A percentile compares a stretch with the other conserved stretches of the same genome.
phyloP scores from a whole-genome alignment of 2,329 filamentous ascomycete genomes.

The Pseudodiploospora longispora region DNA sequence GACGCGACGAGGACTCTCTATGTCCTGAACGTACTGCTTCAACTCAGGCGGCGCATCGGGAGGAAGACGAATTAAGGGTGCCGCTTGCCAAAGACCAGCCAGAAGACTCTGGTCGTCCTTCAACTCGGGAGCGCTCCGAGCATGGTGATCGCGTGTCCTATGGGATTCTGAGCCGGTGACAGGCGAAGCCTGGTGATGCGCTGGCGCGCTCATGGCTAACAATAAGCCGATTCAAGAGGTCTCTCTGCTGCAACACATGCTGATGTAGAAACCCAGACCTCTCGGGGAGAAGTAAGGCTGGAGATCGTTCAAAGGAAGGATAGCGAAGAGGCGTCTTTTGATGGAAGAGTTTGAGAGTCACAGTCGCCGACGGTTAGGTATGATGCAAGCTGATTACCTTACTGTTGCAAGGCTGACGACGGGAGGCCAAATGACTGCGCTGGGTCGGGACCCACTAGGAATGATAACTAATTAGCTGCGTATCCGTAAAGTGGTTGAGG shows the following conservation, averaged over 20 bases:
- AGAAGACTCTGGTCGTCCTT: slow-evolving; percentile 39
- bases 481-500: too few species aligned
- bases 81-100: slow-evolving; percentile 53
- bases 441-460: too few species aligned
- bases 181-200: slow-evolving; percentile 7
- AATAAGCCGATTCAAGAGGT: slow-evolving; percentile 5
- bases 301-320: too few species aligned
- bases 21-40: slow-evolving; percentile 44
- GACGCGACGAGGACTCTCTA: slow-evolving; percentile 53
- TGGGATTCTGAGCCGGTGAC: slow-evolving; percentile 8
- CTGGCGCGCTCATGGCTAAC: slow-evolving; percentile 13
- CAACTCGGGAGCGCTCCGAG: slow-evolving; percentile 13
- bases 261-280: neutral
- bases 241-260: slow-evolving; percentile 5
- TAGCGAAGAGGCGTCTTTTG: too few species aligned
- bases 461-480: neutral
- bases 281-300: too few species aligned
- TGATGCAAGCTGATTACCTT: too few species aligned
- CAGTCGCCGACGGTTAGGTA: too few species aligned
- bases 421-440: too few species aligned
- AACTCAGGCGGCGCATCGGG: slow-evolving; percentile 52
- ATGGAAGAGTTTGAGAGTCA: too few species aligned
- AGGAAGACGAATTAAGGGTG: slow-evolving; percentile 51
- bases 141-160: slow-evolving; percentile 5
- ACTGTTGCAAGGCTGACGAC: too few species aligned